phyloP scores from a whole-genome alignment of 139 green algal species.

The Haematococcus lacustris region DNA sequence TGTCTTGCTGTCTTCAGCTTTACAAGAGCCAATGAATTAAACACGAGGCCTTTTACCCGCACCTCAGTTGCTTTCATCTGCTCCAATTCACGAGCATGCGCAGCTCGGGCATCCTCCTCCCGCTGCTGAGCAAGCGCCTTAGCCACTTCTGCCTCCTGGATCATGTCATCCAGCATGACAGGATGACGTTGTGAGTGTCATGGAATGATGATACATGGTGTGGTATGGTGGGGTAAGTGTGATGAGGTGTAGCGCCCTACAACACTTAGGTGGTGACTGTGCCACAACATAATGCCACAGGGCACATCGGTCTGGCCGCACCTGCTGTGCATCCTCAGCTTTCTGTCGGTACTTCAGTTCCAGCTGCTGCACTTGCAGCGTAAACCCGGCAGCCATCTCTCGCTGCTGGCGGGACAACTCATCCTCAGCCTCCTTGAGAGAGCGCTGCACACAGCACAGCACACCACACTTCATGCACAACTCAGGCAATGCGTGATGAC shows the following conservation, averaged over 20 bases:
- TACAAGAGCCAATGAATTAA: too few relatives aligned
- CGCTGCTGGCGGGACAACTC: slow-evolving; percentile 38
- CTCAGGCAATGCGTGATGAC: not conserved
- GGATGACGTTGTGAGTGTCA: too few relatives aligned
- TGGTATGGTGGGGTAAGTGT: too few relatives aligned
- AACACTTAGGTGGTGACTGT: too few relatives aligned
- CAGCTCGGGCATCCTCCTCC: slow-evolving; percentile 30
- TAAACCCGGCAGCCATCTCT: slow-evolving; percentile 34
- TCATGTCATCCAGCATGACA: too few relatives aligned
- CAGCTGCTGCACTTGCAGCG: slow-evolving; percentile 33
- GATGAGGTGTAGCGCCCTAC: too few relatives aligned
- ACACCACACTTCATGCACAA: not conserved
- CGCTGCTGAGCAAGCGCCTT: slow-evolving; percentile 28
- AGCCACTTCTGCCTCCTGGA: slow-evolving; percentile 35
- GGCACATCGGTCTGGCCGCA: too few relatives aligned
- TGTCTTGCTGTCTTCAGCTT: too few relatives aligned
- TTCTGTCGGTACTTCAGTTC: slow-evolving; percentile 25
- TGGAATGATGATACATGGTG: too few relatives aligned
- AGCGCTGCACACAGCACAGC: slow-evolving; percentile 25
- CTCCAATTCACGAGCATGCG: slow-evolving; percentile 21
- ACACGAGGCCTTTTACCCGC: too few relatives aligned
- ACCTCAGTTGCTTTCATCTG: slow-evolving; percentile 28
- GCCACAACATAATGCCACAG: too few relatives aligned
- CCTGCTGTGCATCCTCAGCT: slow-evolving; percentile 19
- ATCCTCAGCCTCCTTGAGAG: slow-evolving; percentile 30